These are phyloP conservation scores for Penicillium concentricum DNA, from an alignment of 2,329 filamentous ascomycete species.

Conservation along the genomic window DNA sequence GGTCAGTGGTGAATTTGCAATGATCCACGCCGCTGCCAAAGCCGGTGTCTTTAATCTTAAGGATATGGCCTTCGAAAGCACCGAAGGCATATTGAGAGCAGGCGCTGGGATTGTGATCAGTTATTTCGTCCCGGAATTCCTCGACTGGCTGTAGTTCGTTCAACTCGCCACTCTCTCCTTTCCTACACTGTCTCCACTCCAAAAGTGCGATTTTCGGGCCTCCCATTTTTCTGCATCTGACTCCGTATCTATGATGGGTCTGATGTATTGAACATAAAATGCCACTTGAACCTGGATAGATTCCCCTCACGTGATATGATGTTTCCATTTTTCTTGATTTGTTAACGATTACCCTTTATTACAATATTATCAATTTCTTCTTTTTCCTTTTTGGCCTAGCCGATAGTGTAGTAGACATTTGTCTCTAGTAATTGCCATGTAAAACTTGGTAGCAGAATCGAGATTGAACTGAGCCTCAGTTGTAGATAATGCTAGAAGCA, in stretches of 20 bases:
- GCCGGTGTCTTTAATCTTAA: constrained; percentile 95
- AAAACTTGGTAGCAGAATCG: background rate
- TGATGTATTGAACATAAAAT: background rate
- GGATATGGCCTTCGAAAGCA: constrained; percentile 90
- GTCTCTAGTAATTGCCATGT: background rate
- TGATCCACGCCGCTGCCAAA: constrained; percentile 95
- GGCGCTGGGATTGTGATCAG: constrained; percentile 90
- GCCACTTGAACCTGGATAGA: constrained; percentile 2
- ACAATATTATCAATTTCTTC: background rate
- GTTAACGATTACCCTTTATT: constrained; percentile 4
- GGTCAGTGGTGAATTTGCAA: constrained; percentile 94
- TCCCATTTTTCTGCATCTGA: background rate
- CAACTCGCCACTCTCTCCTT: background rate
- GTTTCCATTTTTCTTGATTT: background rate
- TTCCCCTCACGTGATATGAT: constrained; percentile 12
- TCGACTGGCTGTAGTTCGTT: constrained; percentile 56
- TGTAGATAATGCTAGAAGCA: background rate
- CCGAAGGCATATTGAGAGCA: constrained; percentile 87
- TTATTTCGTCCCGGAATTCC: constrained; percentile 84
- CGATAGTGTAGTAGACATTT: background rate
- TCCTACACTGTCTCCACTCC: background rate
- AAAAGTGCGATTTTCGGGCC: constrained; percentile 5
- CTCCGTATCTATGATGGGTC: background rate
- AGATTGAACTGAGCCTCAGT: background rate
- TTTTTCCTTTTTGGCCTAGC: background rate